Evolutionary conservation across 2,329 filamentous ascomycete species (phyloP).

Genomic region (Cladophialophora carrionii): DNA sequence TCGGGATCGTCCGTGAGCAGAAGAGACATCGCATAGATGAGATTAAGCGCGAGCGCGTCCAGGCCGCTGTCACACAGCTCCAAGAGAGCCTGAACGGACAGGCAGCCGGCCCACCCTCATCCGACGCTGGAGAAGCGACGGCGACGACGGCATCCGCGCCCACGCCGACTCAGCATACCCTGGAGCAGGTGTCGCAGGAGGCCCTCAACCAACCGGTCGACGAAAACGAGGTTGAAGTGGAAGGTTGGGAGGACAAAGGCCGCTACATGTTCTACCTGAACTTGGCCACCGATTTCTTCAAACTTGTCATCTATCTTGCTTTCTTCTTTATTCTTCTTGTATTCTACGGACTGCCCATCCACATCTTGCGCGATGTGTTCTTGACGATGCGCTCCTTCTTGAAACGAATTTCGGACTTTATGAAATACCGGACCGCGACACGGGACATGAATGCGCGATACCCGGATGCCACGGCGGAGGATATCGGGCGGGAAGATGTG

Average conservation of each 20-base stretch:
- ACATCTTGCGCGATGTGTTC: slow-evolving; percentile 94
- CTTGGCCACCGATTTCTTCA: slow-evolving; percentile 84
- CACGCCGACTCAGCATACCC: slow-evolving; percentile 27
- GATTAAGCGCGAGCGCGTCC: slow-evolving; percentile 62
- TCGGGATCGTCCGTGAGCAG: slow-evolving; percentile 73
- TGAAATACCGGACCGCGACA: slow-evolving; percentile 88
- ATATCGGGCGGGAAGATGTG: slow-evolving; percentile 82
- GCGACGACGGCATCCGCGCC: slow-evolving; percentile 17
- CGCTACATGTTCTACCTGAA: slow-evolving; percentile 90
- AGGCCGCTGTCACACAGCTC: slow-evolving; percentile 32
- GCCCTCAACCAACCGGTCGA: slow-evolving; percentile 64
- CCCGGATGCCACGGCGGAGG: slow-evolving; percentile 84
- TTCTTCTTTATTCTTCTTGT: slow-evolving; percentile 93
- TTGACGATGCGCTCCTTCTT: slow-evolving; percentile 90
- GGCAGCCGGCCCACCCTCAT: slow-evolving; percentile 53
- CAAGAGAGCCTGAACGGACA: slow-evolving; percentile 21
- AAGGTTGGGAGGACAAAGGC: slow-evolving; percentile 95
- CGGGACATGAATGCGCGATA: slow-evolving; percentile 90
- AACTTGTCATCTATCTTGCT: slow-evolving; percentile 81
- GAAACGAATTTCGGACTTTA: slow-evolving; percentile 83
- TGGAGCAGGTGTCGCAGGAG: slow-evolving; percentile 31
- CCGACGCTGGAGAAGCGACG: slow-evolving; percentile 56
- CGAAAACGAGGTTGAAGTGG: slow-evolving; percentile 91
- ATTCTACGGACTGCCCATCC: slow-evolving; percentile 94
- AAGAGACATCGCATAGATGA: slow-evolving; percentile 69